These are phyloP conservation scores for Dendrobium catenatum DNA, from an alignment of 106 monocot species.

Conservation along the genomic window DNA sequence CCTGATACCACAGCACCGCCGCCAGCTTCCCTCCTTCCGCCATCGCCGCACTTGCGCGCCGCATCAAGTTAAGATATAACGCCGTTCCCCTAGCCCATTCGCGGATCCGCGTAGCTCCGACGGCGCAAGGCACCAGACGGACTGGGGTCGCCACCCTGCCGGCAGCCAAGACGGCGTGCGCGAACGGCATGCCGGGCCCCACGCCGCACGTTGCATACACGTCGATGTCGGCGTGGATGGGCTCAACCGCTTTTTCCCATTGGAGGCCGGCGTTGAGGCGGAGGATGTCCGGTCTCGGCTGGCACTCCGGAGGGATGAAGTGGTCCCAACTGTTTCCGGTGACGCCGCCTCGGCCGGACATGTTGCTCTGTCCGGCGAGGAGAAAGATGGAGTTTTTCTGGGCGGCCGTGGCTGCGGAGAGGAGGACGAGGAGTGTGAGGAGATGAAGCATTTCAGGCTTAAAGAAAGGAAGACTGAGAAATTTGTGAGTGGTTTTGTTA, in stretches of 20 bases:
- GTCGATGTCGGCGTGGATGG: conserved; percentile 87
- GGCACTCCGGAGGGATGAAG: conserved; percentile 29
- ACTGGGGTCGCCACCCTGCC: neutral
- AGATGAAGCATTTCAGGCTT: neutral
- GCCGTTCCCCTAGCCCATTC: conserved; percentile 33
- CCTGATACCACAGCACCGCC: conserved; percentile 64
- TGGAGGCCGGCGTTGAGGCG: conserved; percentile 40
- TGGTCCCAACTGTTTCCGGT: conserved; percentile 15
- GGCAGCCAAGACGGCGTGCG: conserved; percentile 22
- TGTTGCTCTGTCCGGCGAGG: conserved; percentile 62
- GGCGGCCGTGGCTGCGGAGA: neutral
- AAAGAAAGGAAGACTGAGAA: too few species aligned
- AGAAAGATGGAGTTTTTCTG: conserved; percentile 34
- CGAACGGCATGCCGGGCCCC: conserved; percentile 79
- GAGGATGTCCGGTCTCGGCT: conserved; percentile 45
- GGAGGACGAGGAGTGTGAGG: neutral
- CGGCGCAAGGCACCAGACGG: conserved; percentile 31
- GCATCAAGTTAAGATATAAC: conserved; percentile 27
- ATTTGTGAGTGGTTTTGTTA: too few species aligned
- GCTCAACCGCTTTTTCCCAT: conserved; percentile 50
- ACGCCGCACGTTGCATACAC: conserved; percentile 50
- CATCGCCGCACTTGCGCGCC: conserved; percentile 22
- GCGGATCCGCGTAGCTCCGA: conserved; percentile 21
- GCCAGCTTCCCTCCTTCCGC: conserved; percentile 5
- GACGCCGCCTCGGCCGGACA: conserved; percentile 57